These are phyloP conservation scores for Coemansia sp. DNA, from an alignment of 371 early-diverging fungal genomes.

Conservation along the genomic window DNA sequence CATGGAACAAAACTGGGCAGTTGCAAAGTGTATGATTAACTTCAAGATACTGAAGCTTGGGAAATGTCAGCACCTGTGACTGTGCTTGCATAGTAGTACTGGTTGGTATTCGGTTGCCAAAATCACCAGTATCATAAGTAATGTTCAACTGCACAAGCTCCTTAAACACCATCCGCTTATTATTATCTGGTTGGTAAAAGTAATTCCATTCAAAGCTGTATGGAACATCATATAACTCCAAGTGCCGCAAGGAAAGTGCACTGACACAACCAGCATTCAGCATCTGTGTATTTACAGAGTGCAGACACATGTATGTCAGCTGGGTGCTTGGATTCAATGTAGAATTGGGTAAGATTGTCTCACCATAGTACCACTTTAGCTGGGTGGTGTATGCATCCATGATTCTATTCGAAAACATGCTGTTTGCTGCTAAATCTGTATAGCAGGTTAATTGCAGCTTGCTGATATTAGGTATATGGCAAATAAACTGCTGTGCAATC, in stretches of 20 bases:
- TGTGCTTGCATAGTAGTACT: not conserved
- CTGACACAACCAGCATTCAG: not conserved
- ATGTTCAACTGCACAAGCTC: not conserved
- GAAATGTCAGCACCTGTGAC: not conserved
- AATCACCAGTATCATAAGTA: not conserved
- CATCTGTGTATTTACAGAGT: too few species aligned
- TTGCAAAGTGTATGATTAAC: not conserved
- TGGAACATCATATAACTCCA: not conserved
- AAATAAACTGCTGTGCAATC: not conserved
- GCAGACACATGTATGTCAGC: not conserved
- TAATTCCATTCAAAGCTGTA: not conserved
- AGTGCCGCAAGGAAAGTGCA: not conserved
- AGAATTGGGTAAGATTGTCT: not conserved
- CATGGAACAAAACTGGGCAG: conserved; percentile 2
- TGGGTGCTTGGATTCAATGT: not conserved
- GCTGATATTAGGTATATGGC: not conserved
- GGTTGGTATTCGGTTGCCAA: too few species aligned
- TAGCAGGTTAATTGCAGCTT: not conserved
- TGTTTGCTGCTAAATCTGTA: too few species aligned
- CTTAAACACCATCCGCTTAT: not conserved
- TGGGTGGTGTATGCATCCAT: not conserved
- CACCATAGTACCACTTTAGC: not conserved
- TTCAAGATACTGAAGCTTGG: conserved; percentile 2
- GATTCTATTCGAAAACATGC: not conserved
- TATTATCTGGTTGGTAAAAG: not conserved